phyloP scores from a whole-genome alignment of 2,329 filamentous ascomycete genomes.

The Pseudocercospora eumusae region DNA sequence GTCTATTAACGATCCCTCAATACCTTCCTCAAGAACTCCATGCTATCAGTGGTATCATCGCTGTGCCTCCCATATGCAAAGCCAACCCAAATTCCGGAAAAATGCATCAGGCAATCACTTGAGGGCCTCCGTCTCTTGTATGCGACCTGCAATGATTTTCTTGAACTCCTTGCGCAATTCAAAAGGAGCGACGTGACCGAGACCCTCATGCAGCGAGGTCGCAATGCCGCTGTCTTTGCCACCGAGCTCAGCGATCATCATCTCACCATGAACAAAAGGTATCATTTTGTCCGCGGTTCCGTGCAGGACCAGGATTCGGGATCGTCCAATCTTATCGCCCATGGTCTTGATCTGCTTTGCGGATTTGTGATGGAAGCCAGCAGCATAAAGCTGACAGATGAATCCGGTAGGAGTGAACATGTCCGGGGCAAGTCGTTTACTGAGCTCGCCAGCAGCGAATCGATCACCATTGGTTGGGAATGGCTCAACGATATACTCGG shows the following conservation, averaged over 20 bases:
- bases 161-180: slow-evolving; percentile 73
- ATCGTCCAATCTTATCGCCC: slow-evolving; percentile 68
- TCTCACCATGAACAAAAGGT: slow-evolving; percentile 66
- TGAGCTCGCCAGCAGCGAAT: slow-evolving; percentile 76
- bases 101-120: not conserved
- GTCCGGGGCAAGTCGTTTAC: slow-evolving; percentile 64
- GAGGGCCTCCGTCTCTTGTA: slow-evolving; percentile 51
- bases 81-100: not conserved
- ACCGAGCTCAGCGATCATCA: slow-evolving; percentile 68
- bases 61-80: not conserved
- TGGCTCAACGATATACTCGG: slow-evolving; percentile 44
- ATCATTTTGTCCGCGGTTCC: slow-evolving; percentile 80
- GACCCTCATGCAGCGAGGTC: slow-evolving; percentile 65
- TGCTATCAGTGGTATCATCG: slow-evolving; percentile 14
- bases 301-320: slow-evolving; percentile 75
- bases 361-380: slow-evolving; percentile 77
- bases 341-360: slow-evolving; percentile 65
- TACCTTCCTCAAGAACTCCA: not conserved
- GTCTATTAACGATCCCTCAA: not conserved
- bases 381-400: slow-evolving; percentile 74
- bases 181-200: slow-evolving; percentile 73
- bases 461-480: slow-evolving; percentile 80
- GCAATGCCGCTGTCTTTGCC: slow-evolving; percentile 54
- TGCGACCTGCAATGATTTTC: slow-evolving; percentile 60
- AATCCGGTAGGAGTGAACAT: slow-evolving; percentile 69